Percentiles rank a stretch among this genome's conserved stretches.
phyloP scores from a whole-genome alignment of 2,329 filamentous ascomycete genomes.

The Fusarium vanettenii region DNA sequence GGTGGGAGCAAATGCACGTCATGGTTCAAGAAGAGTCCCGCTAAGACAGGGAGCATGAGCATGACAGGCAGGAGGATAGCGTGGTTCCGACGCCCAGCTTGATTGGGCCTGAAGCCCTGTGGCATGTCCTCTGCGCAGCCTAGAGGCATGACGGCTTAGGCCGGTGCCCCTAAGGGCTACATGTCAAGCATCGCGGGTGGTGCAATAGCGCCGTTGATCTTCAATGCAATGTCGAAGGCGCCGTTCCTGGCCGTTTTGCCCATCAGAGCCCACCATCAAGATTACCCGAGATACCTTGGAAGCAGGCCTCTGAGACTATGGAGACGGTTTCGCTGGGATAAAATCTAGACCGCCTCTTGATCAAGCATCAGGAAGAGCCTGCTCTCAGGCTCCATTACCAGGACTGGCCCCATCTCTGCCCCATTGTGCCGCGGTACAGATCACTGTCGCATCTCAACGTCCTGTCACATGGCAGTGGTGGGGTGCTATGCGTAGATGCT shows the following conservation, averaged over 20 bases:
- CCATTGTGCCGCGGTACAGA: slow-evolving; percentile 38
- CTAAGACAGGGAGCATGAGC: slow-evolving; percentile 40
- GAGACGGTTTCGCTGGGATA: not conserved
- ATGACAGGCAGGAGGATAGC: slow-evolving; percentile 38
- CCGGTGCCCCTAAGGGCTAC: not conserved
- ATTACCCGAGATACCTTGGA: slow-evolving; percentile 1
- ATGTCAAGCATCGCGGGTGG: slow-evolving; percentile 8
- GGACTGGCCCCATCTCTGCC: slow-evolving; percentile 28
- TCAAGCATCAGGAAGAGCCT: slow-evolving; percentile 15
- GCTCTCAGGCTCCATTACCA: slow-evolving; percentile 22
- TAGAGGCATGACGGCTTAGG: not conserved
- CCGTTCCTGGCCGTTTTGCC: slow-evolving; percentile 28
- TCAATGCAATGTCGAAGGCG: slow-evolving; percentile 26
- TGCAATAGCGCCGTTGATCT: slow-evolving; percentile 39
- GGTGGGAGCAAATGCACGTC: slow-evolving; percentile 42
- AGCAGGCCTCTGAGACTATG: slow-evolving; percentile 14
- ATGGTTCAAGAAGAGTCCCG: slow-evolving; percentile 44
- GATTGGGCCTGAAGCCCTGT: slow-evolving; percentile 25
- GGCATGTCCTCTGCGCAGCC: slow-evolving; percentile 8
- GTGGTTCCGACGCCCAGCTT: slow-evolving; percentile 28
- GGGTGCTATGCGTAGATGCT: slow-evolving; percentile 24
- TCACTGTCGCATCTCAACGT: slow-evolving; percentile 39
- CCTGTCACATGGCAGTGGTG: slow-evolving; percentile 39
- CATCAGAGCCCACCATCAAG: slow-evolving; percentile 7
- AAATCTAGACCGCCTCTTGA: slow-evolving; percentile 39